These are phyloP conservation scores for Fusarium guadeloupense DNA, from an alignment of 2,329 filamentous ascomycete genomes.

Conservation along the genomic window DNA sequence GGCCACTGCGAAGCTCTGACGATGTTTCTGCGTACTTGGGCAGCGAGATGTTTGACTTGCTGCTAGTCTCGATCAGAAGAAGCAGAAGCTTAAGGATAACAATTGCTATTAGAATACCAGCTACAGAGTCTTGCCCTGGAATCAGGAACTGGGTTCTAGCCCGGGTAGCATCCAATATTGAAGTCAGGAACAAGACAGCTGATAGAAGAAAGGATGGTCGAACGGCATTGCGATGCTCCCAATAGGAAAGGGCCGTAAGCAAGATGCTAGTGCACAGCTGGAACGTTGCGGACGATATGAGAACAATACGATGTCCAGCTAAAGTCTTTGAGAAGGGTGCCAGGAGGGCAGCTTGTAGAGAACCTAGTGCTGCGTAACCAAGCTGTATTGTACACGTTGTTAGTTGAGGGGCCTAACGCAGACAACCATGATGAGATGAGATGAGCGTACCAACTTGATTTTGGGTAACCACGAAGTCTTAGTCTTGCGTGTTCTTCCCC, in stretches of 20 bases:
- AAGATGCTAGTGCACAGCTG: background rate
- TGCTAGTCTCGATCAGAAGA: background rate
- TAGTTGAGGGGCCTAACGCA: too few relatives aligned
- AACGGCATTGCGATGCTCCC: background rate
- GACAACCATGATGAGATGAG: background rate
- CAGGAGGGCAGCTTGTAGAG: background rate
- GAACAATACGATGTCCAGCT: background rate
- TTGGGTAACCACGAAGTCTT: background rate
- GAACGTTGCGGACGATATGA: background rate
- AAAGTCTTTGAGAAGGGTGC: background rate
- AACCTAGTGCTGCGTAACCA: background rate
- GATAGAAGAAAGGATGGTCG: background rate
- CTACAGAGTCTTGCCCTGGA: background rate
- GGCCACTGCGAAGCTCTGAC: background rate
- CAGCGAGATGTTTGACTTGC: background rate
- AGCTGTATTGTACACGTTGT: too few relatives aligned
- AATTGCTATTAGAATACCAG: background rate
- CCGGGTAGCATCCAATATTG: background rate
- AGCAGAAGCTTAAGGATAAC: background rate
- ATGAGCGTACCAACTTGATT: background rate
- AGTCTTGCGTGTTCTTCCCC: background rate
- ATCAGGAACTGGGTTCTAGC: slow-evolving; percentile 1
- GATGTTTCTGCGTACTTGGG: background rate
- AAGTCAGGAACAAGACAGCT: background rate
- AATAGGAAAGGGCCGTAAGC: background rate